Percentiles rank a stretch among this genome's conserved stretches.
Conservation (phyloP, 108 stramenopile genomes). For the Licmophora abbreviata region DNA sequence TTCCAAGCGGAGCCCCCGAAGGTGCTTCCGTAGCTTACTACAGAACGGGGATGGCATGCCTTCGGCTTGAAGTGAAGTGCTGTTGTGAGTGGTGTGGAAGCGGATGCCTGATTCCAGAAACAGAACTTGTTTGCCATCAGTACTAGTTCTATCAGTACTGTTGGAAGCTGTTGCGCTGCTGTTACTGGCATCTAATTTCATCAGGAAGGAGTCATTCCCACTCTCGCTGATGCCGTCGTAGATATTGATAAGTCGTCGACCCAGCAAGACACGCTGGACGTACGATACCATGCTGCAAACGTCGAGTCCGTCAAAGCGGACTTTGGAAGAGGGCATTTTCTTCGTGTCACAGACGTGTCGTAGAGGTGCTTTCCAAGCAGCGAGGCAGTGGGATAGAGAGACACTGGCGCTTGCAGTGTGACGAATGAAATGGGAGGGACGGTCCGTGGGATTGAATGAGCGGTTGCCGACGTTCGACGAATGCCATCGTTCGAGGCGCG, state of each 20-base stretch:
- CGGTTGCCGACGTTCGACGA: no score
- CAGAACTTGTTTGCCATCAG: constrained; percentile 29
- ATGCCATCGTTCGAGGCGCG: no score
- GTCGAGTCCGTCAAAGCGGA: constrained; percentile 82
- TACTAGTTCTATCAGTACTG: constrained; percentile 4
- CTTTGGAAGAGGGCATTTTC: constrained; percentile 43
- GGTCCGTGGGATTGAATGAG: no score
- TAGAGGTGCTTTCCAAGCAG: no score
- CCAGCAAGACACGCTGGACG: constrained; percentile 55
- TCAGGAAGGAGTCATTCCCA: constrained; percentile 49
- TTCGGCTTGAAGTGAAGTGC: constrained; percentile 12
- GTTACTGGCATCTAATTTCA: constrained; percentile 66
- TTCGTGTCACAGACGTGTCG: no score
- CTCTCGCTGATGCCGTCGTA: constrained; percentile 68
- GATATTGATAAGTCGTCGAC: constrained; percentile 74
- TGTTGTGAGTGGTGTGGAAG: constrained; percentile 79
- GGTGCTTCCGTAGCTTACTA: constrained; percentile 95
- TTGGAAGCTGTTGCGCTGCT: constrained; percentile 7
- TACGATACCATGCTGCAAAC: constrained; percentile 76
- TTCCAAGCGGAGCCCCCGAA: constrained; percentile 85
- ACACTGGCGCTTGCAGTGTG: no score
- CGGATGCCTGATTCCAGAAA: constrained; percentile 93
- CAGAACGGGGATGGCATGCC: constrained; percentile 86
- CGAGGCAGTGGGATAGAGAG: no score
- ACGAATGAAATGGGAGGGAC: no score